Base-by-base conservation (phyloP, 2,329 filamentous ascomycete species). In the Botrytis sinoallii region DNA sequence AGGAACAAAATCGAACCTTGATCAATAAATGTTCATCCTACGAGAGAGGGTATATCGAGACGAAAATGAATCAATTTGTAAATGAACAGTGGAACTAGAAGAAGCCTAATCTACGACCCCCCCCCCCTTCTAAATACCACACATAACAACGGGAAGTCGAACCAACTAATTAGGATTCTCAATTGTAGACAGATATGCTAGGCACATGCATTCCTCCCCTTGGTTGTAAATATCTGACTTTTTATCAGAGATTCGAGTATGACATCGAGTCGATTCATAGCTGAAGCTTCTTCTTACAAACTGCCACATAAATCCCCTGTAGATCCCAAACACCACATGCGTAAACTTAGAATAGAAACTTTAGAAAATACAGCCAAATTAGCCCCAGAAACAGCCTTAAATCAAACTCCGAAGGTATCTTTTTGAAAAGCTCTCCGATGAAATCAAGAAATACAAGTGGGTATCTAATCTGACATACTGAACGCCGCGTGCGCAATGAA, bases 311-410 rank as follows among this genome's bases (percentile, higher is more conserved):
- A 57, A 40, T 63, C 10, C 4, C 25, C 16, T 18, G 1, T 63
- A 40, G 16, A 38, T 70, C 55, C 75, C 76, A 79, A 52, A 65
- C 65, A 18, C 73, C 75, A 20, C 76, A 70, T 52, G 60, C 71
- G 38, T 79, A 76, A 40, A 78, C 72, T 72, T 78, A 75, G 12
- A 68, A 42, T 12, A 14, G 22, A 57, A 42, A 8, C 16, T 42
- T 68, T 55, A 57, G 9, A 55, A 68, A 38, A 42, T 29, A n/a
- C 3, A 55, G 46, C 65, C 5, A 29, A 20, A 29, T 32, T 16
- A 29, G 25, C 25, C 8, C 25, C 16, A 55, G 35, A 40, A 29
- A 22, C 16, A 29, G 14, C 9, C 3, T 22, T 3, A 55, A n/a
- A 29, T 42, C 25, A 25, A 48, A 35, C 29, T 42, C 25, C 25